Percentiles rank a stretch among this genome's conserved stretches.
Conservation (phyloP, 2,329 filamentous ascomycete species). For the Gnomoniopsis sp. region DNA sequence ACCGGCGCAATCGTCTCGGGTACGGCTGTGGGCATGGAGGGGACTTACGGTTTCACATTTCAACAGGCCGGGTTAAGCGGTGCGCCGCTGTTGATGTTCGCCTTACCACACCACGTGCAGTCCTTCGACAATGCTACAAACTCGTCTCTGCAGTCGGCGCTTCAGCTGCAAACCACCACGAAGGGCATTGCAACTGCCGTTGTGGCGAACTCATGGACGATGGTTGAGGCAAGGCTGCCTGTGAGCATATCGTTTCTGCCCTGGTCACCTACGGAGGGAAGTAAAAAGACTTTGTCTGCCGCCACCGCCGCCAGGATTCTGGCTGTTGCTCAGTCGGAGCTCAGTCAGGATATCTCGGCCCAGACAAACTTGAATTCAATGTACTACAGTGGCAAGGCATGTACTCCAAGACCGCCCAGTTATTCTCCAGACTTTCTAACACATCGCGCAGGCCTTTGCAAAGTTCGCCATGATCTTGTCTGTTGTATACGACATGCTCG, state of each 20-base stretch:
- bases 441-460: conserved; percentile 53
- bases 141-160: conserved; percentile 46
- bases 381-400: conserved; percentile 86
- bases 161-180: conserved; percentile 74
- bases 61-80: conserved; percentile 62
- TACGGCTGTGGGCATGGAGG: conserved; percentile 52
- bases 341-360: conserved; percentile 69
- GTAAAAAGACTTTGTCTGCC: conserved; percentile 44
- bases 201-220: conserved; percentile 69
- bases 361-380: conserved; percentile 79
- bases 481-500: conserved; percentile 60
- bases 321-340: conserved; percentile 65
- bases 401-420: conserved; percentile 3
- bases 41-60: conserved; percentile 72
- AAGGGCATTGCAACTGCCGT: conserved; percentile 79
- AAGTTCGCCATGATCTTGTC: conserved; percentile 73
- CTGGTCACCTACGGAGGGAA: conserved; percentile 59
- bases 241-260: conserved; percentile 73
- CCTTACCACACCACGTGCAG: conserved; percentile 78
- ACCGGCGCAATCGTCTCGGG: conserved; percentile 63
- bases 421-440: background rate
- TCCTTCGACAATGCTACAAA: conserved; percentile 63
- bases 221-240: conserved; percentile 73
- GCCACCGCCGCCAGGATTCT: conserved; percentile 58
- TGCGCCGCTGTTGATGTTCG: conserved; percentile 74